A percentile compares a stretch with the other conserved stretches of the same genome.
Evolutionary conservation across 1,284 basidiomycete genomes (phyloP).

Genomic region (Pseudozyma tsukubaensis): DNA sequence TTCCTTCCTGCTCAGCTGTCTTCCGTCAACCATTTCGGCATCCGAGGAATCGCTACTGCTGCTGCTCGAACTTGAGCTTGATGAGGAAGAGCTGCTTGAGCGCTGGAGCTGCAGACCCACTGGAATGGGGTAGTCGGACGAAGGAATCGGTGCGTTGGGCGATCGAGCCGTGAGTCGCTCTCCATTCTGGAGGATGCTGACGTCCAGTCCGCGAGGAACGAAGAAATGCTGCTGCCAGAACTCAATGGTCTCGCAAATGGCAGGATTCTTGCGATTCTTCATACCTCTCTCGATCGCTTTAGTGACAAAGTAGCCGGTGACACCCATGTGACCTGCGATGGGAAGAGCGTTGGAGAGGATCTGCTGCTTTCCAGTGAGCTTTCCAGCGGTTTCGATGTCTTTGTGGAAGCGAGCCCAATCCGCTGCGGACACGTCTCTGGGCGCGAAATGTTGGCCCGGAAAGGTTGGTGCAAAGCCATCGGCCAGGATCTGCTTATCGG

Average conservation of each 20-base stretch:
- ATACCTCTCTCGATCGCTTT: slow-evolving; percentile 32
- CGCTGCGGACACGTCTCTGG: slow-evolving; percentile 27
- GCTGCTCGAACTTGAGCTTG: slow-evolving; percentile 10
- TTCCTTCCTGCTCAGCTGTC: slow-evolving; percentile 71
- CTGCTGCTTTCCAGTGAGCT: slow-evolving; percentile 19
- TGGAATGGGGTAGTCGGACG: not conserved
- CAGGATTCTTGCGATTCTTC: slow-evolving; percentile 31
- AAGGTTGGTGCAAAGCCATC: slow-evolving; percentile 33
- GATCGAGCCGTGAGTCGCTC: slow-evolving; percentile 26
- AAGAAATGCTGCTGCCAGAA: slow-evolving; percentile 36
- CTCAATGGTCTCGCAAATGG: slow-evolving; percentile 29
- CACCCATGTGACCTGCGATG: slow-evolving; percentile 34
- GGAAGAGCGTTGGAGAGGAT: slow-evolving; percentile 24
- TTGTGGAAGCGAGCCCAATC: slow-evolving; percentile 38
- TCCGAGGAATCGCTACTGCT: slow-evolving; percentile 20
- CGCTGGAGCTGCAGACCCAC: slow-evolving; percentile 1
- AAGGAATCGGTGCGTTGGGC: slow-evolving; percentile 9
- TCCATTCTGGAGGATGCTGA: slow-evolving; percentile 19
- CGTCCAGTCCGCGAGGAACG: slow-evolving; percentile 23
- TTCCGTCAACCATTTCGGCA: slow-evolving; percentile 29
- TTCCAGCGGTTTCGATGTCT: slow-evolving; percentile 25
- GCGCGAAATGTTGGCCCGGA: slow-evolving; percentile 19
- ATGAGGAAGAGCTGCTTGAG: not conserved
- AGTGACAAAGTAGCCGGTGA: slow-evolving; percentile 29
- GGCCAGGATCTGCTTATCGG: slow-evolving; percentile 15